phyloP scores from a whole-genome alignment of 805 yeast species.

The Wickerhamiella sergipiensis region DNA sequence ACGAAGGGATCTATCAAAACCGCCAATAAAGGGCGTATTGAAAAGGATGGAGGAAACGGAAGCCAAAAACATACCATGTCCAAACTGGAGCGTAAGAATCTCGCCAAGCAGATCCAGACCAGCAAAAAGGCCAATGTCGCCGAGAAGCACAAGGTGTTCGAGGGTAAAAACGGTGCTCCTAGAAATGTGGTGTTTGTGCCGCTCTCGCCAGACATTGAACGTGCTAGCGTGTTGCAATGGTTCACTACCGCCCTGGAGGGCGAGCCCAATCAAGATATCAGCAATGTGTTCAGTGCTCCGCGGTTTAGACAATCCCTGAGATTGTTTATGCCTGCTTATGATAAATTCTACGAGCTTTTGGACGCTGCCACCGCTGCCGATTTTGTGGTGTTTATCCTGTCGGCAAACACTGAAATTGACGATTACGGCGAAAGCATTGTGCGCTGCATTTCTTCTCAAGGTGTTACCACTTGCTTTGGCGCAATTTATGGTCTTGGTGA shows the following conservation, averaged over 20 bases:
- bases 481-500: conserved; percentile 61
- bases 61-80: conserved; percentile 27
- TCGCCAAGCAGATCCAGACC: conserved; percentile 59
- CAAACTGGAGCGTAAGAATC: conserved; percentile 62
- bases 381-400: conserved; percentile 76
- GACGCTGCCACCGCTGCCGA: conserved; percentile 87
- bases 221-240: conserved; percentile 18
- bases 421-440: conserved; percentile 78
- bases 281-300: conserved; percentile 32
- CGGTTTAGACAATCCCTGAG: conserved; percentile 58
- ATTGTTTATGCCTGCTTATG: conserved; percentile 17
- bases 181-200: conserved; percentile 73
- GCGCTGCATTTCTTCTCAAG: conserved; percentile 82
- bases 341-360: conserved; percentile 53
- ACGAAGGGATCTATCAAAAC: conserved; percentile 79
- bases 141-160: conserved; percentile 56
- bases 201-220: conserved; percentile 54
- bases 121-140: conserved; percentile 52
- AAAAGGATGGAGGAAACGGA: conserved; percentile 35
- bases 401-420: conserved; percentile 76
- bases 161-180: conserved; percentile 68
- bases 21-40: conserved; percentile 71
- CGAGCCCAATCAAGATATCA: conserved; percentile 2
- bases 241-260: conserved; percentile 10
- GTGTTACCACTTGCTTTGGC: conserved; percentile 71